Evolutionary conservation across 768 basidiomycete genomes (phyloP).

Genomic region (Leccinum barrowsii): DNA sequence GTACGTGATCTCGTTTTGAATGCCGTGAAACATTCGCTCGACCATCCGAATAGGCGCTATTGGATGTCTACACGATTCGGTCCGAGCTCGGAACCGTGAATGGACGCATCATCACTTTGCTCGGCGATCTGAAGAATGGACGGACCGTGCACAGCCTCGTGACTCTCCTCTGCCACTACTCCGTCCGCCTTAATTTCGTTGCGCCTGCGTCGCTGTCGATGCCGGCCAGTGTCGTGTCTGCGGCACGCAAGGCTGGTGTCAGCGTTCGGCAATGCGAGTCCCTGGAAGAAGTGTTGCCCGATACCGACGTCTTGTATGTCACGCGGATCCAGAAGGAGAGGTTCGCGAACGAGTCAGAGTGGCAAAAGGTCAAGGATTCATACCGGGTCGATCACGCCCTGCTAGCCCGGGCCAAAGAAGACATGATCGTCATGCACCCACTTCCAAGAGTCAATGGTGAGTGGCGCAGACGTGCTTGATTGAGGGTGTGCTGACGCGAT

Average conservation of each 20-base stretch:
- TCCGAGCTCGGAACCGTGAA: constrained; percentile 98
- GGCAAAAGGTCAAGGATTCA: constrained; percentile 86
- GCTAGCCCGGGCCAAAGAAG: constrained; percentile 87
- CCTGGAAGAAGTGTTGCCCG: constrained; percentile 86
- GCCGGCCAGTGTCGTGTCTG: constrained; percentile 81
- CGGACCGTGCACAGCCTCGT: constrained; percentile 97
- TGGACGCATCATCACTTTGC: constrained; percentile 85
- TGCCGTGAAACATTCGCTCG: background rate
- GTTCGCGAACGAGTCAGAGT: constrained; percentile 77
- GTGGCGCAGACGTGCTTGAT: constrained; percentile 17
- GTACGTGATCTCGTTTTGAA: constrained; percentile 37
- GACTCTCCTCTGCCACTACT: constrained; percentile 85
- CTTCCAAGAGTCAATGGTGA: constrained; percentile 85
- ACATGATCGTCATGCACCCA: constrained; percentile 99
- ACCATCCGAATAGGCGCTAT: constrained; percentile 51
- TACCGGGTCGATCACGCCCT: constrained; percentile 95
- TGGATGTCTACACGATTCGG: constrained; percentile 93
- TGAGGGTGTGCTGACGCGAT: constrained; percentile 6
- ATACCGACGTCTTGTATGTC: constrained; percentile 96
- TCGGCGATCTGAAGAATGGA: constrained; percentile 97
- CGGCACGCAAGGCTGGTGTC: constrained; percentile 81
- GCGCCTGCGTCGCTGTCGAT: constrained; percentile 83
- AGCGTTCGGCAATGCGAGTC: constrained; percentile 76
- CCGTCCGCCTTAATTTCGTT: constrained; percentile 93
- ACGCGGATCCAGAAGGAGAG: constrained; percentile 96